phyloP scores from a whole-genome alignment of 257 asterid species.

The Nicotiana tabacum region DNA sequence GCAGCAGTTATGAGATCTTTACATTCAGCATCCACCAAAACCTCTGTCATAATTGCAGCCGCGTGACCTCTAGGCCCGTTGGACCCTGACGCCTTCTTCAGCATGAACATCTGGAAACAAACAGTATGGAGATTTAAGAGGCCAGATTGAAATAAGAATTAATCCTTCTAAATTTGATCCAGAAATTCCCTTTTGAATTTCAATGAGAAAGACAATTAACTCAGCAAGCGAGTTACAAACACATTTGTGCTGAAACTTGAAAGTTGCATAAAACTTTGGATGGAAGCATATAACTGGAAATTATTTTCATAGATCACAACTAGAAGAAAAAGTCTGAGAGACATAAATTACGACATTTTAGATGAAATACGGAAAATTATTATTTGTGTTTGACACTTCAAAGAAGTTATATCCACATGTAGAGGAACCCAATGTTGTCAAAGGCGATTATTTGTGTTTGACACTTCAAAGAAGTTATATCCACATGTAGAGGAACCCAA shows the following conservation, averaged over 20 bases:
- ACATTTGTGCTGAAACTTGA: not conserved
- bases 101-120: constrained; percentile 55
- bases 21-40: constrained; percentile 75
- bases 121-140: not conserved
- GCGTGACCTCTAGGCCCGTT: constrained; percentile 79
- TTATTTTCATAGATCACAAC: not conserved
- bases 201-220: not conserved
- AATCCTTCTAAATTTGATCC: not conserved
- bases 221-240: not conserved
- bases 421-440: not conserved
- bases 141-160: not conserved
- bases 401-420: not conserved
- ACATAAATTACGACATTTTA: not conserved
- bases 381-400: not conserved
- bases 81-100: constrained; percentile 59
- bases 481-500: no score
- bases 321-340: not conserved
- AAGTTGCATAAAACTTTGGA: not conserved
- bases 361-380: not conserved
- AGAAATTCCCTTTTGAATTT: not conserved
- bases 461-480: not conserved
- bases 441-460: no score
- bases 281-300: not conserved
- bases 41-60: constrained; percentile 80
- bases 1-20: constrained; percentile 59